A percentile compares a stretch with the other conserved stretches of the same genome.
phyloP scores from a whole-genome alignment of 768 basidiomycete species.

The Phanerochaete sordida region DNA sequence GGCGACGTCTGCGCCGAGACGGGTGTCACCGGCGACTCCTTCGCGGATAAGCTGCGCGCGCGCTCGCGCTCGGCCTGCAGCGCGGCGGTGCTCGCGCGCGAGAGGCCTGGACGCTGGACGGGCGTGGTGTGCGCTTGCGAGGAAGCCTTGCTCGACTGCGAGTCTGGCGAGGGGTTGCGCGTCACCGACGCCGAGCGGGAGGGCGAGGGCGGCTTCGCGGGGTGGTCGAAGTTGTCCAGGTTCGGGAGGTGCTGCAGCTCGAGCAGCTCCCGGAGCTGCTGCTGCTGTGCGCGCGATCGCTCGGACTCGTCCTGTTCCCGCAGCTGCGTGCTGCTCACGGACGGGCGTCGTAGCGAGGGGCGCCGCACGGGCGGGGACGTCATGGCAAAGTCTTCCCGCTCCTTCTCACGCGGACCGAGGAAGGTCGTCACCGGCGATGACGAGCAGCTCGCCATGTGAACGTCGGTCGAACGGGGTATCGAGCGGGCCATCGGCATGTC shows the following conservation, averaged over 20 bases:
- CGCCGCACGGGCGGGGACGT: neutral
- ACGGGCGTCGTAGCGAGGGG: neutral
- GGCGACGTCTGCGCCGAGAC: slow-evolving; percentile 1
- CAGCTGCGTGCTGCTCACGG: neutral
- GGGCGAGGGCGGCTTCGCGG: slow-evolving; percentile 6
- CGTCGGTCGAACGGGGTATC: slow-evolving; percentile 22
- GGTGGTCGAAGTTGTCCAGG: slow-evolving; percentile 3
- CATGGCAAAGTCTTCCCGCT: slow-evolving; percentile 7
- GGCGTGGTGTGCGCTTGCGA: slow-evolving; percentile 8
- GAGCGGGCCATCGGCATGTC: slow-evolving; percentile 20
- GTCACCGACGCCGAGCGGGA: slow-evolving; percentile 11
- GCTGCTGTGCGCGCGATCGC: slow-evolving; percentile 1
- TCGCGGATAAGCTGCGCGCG: slow-evolving; percentile 17
- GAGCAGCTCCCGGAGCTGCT: slow-evolving; percentile 2
- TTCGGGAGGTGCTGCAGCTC: neutral
- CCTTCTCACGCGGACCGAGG: slow-evolving; percentile 16
- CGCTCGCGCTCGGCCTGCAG: slow-evolving; percentile 14
- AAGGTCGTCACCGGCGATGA: slow-evolving; percentile 18
- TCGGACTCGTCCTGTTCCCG: slow-evolving; percentile 4
- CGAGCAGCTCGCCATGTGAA: slow-evolving; percentile 26
- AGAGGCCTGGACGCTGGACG: slow-evolving; percentile 9
- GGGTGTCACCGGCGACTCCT: slow-evolving; percentile 4
- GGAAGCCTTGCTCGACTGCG: slow-evolving; percentile 7
- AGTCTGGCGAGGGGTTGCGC: slow-evolving; percentile 17
- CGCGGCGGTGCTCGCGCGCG: slow-evolving; percentile 16